A percentile compares a stretch with the other conserved stretches of the same genome.
Conservation (phyloP, 2,329 filamentous ascomycete species). For the Ceratocystis cacaofunesta region DNA sequence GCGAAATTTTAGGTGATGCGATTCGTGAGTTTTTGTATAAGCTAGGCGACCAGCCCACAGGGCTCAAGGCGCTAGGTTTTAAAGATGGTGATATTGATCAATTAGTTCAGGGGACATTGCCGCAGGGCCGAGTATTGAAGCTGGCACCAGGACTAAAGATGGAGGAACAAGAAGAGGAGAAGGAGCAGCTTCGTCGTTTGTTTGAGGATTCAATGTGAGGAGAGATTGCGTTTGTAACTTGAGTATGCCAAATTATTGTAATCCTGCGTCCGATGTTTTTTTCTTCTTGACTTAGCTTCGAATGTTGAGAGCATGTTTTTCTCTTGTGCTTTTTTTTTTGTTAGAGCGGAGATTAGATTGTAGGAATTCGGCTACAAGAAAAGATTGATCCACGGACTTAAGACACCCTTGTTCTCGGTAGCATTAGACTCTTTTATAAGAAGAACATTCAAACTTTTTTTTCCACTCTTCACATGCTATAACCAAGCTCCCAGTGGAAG, state of each 20-base stretch:
- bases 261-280: background rate
- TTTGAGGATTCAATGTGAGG: conserved; percentile 39
- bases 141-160: conserved; percentile 67
- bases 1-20: conserved; percentile 74
- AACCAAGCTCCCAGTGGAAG: background rate
- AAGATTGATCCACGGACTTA: background rate
- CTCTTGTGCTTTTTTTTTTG: too few species aligned
- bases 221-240: too few species aligned
- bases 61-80: conserved; percentile 74
- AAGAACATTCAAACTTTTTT: background rate
- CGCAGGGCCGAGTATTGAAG: conserved; percentile 80
- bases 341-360: background rate
- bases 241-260: too few species aligned
- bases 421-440: background rate
- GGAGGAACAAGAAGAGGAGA: conserved; percentile 49
- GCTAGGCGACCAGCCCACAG: conserved; percentile 79
- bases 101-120: conserved; percentile 86
- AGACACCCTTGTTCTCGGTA: background rate
- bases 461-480: background rate
- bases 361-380: background rate
- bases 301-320: too few species aligned
- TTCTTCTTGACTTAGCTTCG: background rate
- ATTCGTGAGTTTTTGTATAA: conserved; percentile 65
- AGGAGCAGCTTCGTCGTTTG: conserved; percentile 52
- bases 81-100: conserved; percentile 57